Base-by-base conservation (phyloP, 2,329 filamentous ascomycete genomes). In the Phialocephala sp. region DNA sequence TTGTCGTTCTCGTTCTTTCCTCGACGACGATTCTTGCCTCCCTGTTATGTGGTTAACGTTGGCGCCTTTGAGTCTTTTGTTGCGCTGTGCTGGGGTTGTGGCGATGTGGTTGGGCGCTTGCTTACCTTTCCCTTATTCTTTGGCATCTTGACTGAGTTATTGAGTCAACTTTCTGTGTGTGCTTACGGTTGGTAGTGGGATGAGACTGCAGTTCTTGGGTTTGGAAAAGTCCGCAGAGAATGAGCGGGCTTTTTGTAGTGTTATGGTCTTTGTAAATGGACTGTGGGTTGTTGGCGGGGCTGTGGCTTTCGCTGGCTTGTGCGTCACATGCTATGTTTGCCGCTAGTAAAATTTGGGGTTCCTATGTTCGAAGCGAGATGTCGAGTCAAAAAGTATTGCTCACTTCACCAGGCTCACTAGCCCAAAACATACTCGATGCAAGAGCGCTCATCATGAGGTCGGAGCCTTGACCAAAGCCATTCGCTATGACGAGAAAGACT, bases 1-100 rank as follows among this genome's bases (percentile, higher is more conserved):
- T 97, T 97, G 85, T 98, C 95, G 83, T 95, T 96, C 84, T 97
- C 93, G 87, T 97, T 97, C 91, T 97, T 98, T 83, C 94, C 94
- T 84, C 95, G 89, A 88, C 94, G 91, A 82, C 94, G 87, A 84
- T 98, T 98, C 88, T 98, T 98, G 84, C 94, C 94, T 81, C 94
- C 94, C 93, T 95, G 76, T 87, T 15, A 60, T 27, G 15, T n/a
- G 36, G 56, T 66, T 50, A 66, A 60, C 56, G 27, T 6, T 32
- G 27, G 27, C 6, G 27, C 27, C 27, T 32, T 43, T 50, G n/a
- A 4, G 3, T 50, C 43, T 22, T 45, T 64, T 68, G 62, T 43
- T 69, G 65, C 65, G 63, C 55, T 54, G 60, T 32, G 27, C 14
- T 32, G 27, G 27, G 27, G 32, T 43, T 45, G 50, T 59, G 35